phyloP scores from a whole-genome alignment of 2,329 filamentous ascomycete genomes.

The Aspergillus oerlinghausenensis region DNA sequence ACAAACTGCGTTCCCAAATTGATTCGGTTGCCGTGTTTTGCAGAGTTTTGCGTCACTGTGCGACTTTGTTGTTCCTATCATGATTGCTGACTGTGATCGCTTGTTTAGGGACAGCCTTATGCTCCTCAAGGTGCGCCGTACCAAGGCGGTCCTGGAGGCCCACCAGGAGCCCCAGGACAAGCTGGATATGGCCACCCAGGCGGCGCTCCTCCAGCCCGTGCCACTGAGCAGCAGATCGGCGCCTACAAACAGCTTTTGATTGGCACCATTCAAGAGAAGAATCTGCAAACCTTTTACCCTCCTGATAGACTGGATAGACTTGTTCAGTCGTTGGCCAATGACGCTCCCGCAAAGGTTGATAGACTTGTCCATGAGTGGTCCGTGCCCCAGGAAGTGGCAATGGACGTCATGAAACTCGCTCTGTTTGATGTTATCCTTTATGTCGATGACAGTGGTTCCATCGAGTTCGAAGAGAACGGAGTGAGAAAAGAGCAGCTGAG shows the following conservation, averaged over 20 bases:
- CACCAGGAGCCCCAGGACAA: conserved; percentile 23
- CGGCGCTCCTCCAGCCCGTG: conserved; percentile 32
- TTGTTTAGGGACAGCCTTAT: conserved; percentile 21
- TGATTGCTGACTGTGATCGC: conserved; percentile 6
- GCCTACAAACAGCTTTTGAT: conserved; percentile 56
- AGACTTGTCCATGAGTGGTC: conserved; percentile 54
- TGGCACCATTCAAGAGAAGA: conserved; percentile 56
- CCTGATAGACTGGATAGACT: conserved; percentile 43
- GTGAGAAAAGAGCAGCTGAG: conserved; percentile 63
- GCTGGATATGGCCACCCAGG: conserved; percentile 18
- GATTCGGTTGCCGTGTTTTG: conserved; percentile 6
- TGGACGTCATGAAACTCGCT: conserved; percentile 59
- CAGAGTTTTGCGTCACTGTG: neutral
- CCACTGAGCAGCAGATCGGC: conserved; percentile 47
- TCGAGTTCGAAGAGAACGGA: conserved; percentile 64
- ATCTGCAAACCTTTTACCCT: conserved; percentile 55
- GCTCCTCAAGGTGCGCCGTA: conserved; percentile 32
- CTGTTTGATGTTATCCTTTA: conserved; percentile 61
- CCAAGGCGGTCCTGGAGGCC: conserved; percentile 19
- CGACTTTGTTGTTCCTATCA: neutral
- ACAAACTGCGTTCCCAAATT: conserved; percentile 22
- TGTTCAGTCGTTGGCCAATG: conserved; percentile 28
- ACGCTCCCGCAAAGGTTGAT: conserved; percentile 45
- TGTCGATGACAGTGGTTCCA: conserved; percentile 66
- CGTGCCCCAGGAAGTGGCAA: conserved; percentile 56